Conservation (phyloP, 2,329 filamentous ascomycete species). For the Chrysosporium keratinophilum region DNA sequence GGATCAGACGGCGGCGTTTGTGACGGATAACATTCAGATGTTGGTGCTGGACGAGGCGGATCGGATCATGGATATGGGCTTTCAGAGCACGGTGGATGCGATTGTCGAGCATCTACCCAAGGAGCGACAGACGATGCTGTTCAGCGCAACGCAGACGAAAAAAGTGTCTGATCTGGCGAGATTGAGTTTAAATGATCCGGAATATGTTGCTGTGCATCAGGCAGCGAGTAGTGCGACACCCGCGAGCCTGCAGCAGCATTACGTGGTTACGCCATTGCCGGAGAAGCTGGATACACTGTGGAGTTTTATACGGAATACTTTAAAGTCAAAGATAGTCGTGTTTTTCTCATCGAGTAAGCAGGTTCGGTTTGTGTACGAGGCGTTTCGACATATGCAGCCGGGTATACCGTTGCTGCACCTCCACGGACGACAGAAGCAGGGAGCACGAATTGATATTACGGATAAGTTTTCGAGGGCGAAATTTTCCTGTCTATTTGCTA, state of each 20-base stretch:
- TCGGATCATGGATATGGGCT: conserved; percentile 95
- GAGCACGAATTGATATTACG: conserved; percentile 77
- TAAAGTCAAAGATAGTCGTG: conserved; percentile 90
- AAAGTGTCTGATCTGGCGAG: conserved; percentile 85
- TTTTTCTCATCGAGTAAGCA: conserved; percentile 95
- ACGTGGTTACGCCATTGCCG: conserved; percentile 70
- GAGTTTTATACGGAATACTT: conserved; percentile 80
- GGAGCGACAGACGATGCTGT: conserved; percentile 79
- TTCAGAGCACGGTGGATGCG: conserved; percentile 80
- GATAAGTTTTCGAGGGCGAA: conserved; percentile 70
- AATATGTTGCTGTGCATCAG: conserved; percentile 92
- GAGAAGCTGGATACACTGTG: conserved; percentile 88
- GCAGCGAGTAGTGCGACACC: conserved; percentile 70
- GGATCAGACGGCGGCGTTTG: conserved; percentile 83
- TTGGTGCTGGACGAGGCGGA: conserved; percentile 93
- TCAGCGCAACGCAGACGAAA: conserved; percentile 92
- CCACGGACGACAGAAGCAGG: conserved; percentile 87
- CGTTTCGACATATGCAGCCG: conserved; percentile 83
- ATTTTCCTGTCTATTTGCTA: conserved; percentile 82
- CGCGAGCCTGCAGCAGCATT: conserved; percentile 75
- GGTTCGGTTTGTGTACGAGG: conserved; percentile 90
- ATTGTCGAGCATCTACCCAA: conserved; percentile 84
- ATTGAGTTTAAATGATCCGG: conserved; percentile 76
- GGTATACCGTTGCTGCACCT: conserved; percentile 88
- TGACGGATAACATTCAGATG: conserved; percentile 82